Percentiles rank a stretch among this genome's conserved stretches.
Conservation (phyloP, 805 yeast genomes). For the Deakozyma indianensis region DNA sequence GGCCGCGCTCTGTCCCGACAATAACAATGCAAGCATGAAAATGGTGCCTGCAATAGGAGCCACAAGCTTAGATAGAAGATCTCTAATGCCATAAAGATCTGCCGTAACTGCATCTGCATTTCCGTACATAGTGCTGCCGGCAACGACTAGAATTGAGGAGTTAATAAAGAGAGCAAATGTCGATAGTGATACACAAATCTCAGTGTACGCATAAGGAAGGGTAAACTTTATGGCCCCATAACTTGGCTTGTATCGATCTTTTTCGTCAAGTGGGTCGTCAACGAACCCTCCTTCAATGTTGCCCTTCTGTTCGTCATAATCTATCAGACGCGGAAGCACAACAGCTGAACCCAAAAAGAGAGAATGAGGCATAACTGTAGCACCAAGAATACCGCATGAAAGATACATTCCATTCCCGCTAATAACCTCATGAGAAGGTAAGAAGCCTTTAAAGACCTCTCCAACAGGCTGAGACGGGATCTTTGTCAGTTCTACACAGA, state of each 20-base stretch:
- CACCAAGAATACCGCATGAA: slow-evolving; percentile 78
- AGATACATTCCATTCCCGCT: slow-evolving; percentile 58
- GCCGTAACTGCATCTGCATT: slow-evolving; percentile 58
- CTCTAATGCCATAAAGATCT: slow-evolving; percentile 66
- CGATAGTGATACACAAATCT: slow-evolving; percentile 53
- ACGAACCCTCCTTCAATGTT: slow-evolving; percentile 29
- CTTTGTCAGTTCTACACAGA: slow-evolving; percentile 59
- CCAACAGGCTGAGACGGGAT: slow-evolving; percentile 40
- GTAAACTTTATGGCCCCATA: slow-evolving; percentile 58
- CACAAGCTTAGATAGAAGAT: slow-evolving; percentile 40
- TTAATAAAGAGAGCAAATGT: slow-evolving; percentile 80
- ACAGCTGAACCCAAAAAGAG: slow-evolving; percentile 78
- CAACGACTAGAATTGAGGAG: slow-evolving; percentile 64
- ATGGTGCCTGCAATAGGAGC: slow-evolving; percentile 71
- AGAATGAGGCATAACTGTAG: slow-evolving; percentile 93
- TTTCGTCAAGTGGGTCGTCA: slow-evolving; percentile 24
- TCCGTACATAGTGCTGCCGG: slow-evolving; percentile 64
- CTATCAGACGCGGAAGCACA: slow-evolving; percentile 73
- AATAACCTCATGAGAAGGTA: slow-evolving; percentile 36
- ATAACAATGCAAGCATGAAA: slow-evolving; percentile 70
- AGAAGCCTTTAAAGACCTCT: slow-evolving; percentile 57
- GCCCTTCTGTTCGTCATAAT: slow-evolving; percentile 46
- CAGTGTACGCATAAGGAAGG: slow-evolving; percentile 56
- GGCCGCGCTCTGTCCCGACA: slow-evolving; percentile 86
- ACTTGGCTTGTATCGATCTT: slow-evolving; percentile 51